Evolutionary conservation across 75 land plant genomes (phyloP), one percentile per base, ranked within the genome.

Genomic region (Cryptomeria japonica): DNA sequence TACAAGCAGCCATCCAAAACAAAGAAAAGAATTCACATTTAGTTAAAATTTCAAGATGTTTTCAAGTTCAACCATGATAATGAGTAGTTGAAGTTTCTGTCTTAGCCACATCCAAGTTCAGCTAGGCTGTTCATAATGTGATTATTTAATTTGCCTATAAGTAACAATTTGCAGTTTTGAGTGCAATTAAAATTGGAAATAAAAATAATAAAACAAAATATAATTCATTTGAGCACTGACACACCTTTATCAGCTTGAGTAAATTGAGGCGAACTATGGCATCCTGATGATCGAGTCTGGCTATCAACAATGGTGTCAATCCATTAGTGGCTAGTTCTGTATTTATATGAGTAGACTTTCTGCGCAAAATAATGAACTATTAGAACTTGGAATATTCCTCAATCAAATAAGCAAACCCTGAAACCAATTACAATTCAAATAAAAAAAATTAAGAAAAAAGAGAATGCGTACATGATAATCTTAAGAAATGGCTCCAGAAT

Each of bases 401-500:
- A 12, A 44, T 41, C 42, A 41, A 36, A 41, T 36, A 13, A 75
- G 28, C 8, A 8, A 28, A 22, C 28, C 18, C 9, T 47, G 53
- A 6, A 86, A 53, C 15, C 39, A 11, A 25, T 39, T 44, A 58
- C 9, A 19, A 88, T 38, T 87, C 6, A 38, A 41, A 76, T 47
- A 16, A 32, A 18, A 15, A 32, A 31, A 44, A 16, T 11, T 32
- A 84, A 14, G 31, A 16, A 8, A 38, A 34, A 1, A 39, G 15
- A 44, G 5, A n/a, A 42, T 1, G 84, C 93, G n/a, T 89, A 95
- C 99, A 93, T 96, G 87, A 98, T 94, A 56, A 98, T 98, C 88
- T 98, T 98, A 87, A 98, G 91, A 90, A 98, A 98, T 28, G 99
- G 98, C 90, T 98, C 99, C 92, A 98, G 91, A 85, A 98, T 96